Evolutionary conservation across 2,329 filamentous ascomycete species (phyloP).

Genomic region (Aspergillus sp.): DNA sequence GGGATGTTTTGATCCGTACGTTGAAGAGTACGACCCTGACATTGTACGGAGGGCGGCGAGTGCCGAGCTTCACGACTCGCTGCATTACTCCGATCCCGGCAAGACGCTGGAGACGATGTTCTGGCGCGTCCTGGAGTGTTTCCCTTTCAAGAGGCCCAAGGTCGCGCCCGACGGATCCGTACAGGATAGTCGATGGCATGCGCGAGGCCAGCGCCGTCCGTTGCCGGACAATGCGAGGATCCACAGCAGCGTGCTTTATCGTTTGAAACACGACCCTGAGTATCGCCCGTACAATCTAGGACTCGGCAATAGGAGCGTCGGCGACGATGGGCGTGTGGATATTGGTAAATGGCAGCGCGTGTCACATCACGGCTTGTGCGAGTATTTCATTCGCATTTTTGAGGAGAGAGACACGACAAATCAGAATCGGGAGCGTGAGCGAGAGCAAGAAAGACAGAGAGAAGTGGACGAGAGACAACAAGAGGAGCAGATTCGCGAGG

Average conservation of each 20-base stretch:
- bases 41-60: constrained; percentile 10
- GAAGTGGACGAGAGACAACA: background rate
- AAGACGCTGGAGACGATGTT: constrained; percentile 16
- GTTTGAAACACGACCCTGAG: constrained; percentile 10
- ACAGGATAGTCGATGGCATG: constrained; percentile 16
- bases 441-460: background rate
- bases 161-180: constrained; percentile 15
- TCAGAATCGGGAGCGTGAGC: background rate
- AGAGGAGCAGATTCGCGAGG: background rate
- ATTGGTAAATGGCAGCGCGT: constrained; percentile 9
- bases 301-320: constrained; percentile 9
- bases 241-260: constrained; percentile 16
- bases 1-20: constrained; percentile 17
- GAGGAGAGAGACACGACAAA: background rate
- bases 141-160: constrained; percentile 17
- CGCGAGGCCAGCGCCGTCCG: constrained; percentile 13
- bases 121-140: constrained; percentile 19
- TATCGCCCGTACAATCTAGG: constrained; percentile 23
- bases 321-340: background rate
- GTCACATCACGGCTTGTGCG: background rate
- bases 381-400: constrained; percentile 1
- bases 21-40: background rate
- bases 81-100: constrained; percentile 16
- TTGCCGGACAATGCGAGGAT: constrained; percentile 13
- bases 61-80: constrained; percentile 17